Conservation (phyloP, 2,329 filamentous ascomycete species). For the Cladosporium sp. region DNA sequence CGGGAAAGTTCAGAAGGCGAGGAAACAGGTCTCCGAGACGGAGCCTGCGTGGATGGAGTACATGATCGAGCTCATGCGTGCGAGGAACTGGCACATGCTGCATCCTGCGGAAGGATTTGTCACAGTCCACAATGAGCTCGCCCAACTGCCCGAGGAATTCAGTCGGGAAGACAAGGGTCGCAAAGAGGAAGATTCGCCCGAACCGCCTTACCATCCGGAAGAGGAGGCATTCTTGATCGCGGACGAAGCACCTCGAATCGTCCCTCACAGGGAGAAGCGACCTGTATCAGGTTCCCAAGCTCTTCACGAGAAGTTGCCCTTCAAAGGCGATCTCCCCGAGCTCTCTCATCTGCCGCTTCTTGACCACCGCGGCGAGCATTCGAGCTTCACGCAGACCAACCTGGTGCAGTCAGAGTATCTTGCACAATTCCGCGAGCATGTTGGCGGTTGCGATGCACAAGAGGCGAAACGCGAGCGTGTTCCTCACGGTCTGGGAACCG, state of each 20-base stretch:
- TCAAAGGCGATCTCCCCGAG: slow-evolving; percentile 45
- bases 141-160: slow-evolving; percentile 66
- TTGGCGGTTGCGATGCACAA: slow-evolving; percentile 61
- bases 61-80: slow-evolving; percentile 68
- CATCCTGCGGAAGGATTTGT: slow-evolving; percentile 68
- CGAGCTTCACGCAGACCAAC: slow-evolving; percentile 38
- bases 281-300: slow-evolving; percentile 48
- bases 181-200: slow-evolving; percentile 11
- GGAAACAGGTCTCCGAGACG: slow-evolving; percentile 61
- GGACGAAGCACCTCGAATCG: slow-evolving; percentile 18
- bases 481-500: slow-evolving; percentile 36
- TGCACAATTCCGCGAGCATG: slow-evolving; percentile 54
- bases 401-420: slow-evolving; percentile 51
- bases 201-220: slow-evolving; percentile 16
- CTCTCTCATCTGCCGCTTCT: slow-evolving; percentile 55
- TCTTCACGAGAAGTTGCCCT: slow-evolving; percentile 45
- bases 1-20: slow-evolving; percentile 23
- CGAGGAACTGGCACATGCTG: slow-evolving; percentile 71
- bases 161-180: slow-evolving; percentile 13
- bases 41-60: slow-evolving; percentile 77
- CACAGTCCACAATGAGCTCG: slow-evolving; percentile 75
- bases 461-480: slow-evolving; percentile 30
- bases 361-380: slow-evolving; percentile 58
- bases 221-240: slow-evolving; percentile 36
- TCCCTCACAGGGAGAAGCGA: slow-evolving; percentile 41